A percentile compares a stretch with the other conserved stretches of the same genome.
Conservation (phyloP, 2,329 filamentous ascomycete species). For the Hymenoscyphus albidus region DNA sequence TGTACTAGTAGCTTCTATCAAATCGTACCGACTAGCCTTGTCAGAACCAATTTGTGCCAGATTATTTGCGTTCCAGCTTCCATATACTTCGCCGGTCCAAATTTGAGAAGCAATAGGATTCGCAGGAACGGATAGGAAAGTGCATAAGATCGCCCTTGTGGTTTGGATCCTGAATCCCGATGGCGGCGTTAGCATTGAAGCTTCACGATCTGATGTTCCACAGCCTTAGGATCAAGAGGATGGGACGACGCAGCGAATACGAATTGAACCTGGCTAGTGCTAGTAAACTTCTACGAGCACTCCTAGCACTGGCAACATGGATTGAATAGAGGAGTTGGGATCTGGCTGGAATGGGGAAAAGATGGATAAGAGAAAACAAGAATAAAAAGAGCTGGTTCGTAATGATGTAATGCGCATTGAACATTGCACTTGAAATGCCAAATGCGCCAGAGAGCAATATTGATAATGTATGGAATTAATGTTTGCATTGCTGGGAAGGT, state of each 20-base stretch:
- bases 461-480: background rate
- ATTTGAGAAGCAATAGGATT: too few species aligned
- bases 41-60: too few species aligned
- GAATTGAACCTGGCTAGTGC: background rate
- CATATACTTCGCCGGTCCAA: too few species aligned
- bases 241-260: background rate
- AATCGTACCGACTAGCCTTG: too few species aligned
- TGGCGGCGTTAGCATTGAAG: background rate
- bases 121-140: background rate
- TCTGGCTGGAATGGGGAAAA: too few species aligned
- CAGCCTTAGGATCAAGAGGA: background rate
- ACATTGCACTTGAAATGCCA: background rate
- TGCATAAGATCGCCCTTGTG: background rate
- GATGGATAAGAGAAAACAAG: too few species aligned
- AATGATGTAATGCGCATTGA: too few species aligned
- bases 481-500: background rate
- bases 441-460: background rate
- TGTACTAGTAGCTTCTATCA: too few species aligned
- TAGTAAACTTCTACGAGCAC: too few species aligned
- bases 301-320: background rate
- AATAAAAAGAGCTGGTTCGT: too few species aligned
- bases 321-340: background rate
- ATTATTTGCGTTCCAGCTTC: too few species aligned
- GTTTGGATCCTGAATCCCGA: background rate
- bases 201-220: constrained; percentile 5